Conservation (phyloP, 2,329 filamentous ascomycete species). For the Diaporthe sp. region DNA sequence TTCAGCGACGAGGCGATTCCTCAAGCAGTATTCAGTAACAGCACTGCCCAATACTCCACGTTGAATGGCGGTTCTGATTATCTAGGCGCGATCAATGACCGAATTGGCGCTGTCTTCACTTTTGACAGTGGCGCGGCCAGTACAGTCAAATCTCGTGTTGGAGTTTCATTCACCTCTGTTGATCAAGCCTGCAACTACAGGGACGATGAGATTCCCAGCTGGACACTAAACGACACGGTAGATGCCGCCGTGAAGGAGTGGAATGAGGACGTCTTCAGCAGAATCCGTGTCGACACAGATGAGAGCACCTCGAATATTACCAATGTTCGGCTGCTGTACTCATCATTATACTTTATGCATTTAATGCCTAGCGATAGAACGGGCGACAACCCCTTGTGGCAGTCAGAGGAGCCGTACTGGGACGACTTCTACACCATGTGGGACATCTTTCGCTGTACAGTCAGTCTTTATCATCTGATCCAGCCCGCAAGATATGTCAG, state of each 20-base stretch:
- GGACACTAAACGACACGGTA: conserved; percentile 55
- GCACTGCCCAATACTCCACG: background rate
- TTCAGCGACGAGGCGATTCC: conserved; percentile 30
- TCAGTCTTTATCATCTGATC: conserved; percentile 77
- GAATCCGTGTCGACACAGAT: conserved; percentile 52
- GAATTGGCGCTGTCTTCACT: conserved; percentile 64
- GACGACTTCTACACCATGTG: conserved; percentile 83
- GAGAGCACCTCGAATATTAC: conserved; percentile 54
- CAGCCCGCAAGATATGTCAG: conserved; percentile 73
- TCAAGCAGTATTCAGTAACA: conserved; percentile 32
- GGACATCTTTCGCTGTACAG: conserved; percentile 78
- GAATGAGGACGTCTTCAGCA: conserved; percentile 61
- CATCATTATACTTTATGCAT: conserved; percentile 71
- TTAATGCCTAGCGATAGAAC: conserved; percentile 73
- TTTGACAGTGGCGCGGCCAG: conserved; percentile 53
- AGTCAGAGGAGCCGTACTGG: conserved; percentile 76
- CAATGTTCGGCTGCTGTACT: conserved; percentile 67
- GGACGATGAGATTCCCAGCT: conserved; percentile 56
- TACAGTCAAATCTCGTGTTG: conserved; percentile 62
- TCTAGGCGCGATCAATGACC: conserved; percentile 50
- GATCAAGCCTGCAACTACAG: conserved; percentile 63
- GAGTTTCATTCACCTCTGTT: conserved; percentile 62
- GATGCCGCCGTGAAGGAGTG: conserved; percentile 56
- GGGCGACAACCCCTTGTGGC: conserved; percentile 78
- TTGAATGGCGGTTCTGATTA: conserved; percentile 46